Percentiles rank a stretch among this genome's conserved stretches.
These are phyloP conservation scores for Periconia digitata DNA, from an alignment of 2,329 filamentous ascomycete species.

Conservation along the genomic window DNA sequence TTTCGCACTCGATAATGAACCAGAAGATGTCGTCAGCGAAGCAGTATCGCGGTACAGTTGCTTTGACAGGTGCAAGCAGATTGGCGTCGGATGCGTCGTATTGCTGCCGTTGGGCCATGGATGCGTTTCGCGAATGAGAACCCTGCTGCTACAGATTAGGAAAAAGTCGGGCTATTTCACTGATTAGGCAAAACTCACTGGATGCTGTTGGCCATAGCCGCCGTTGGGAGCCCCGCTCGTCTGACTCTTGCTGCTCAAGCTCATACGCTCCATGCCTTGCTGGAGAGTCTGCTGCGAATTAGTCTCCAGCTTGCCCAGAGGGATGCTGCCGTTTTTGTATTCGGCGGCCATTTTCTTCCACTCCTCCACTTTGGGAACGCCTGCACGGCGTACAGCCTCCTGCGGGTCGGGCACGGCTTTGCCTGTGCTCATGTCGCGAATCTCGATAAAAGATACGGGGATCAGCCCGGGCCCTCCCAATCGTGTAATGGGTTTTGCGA, in stretches of 20 bases:
- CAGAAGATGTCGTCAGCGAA: conserved; percentile 98
- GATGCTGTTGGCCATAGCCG: conserved; percentile 27
- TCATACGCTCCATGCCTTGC: conserved; percentile 73
- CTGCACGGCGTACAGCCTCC: conserved; percentile 83
- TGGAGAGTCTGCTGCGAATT: conserved; percentile 53
- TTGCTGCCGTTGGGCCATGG: conserved; percentile 44
- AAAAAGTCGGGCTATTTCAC: conserved; percentile 2
- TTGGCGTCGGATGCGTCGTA: conserved; percentile 40
- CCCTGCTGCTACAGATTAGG: conserved; percentile 13
- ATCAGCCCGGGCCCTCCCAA: conserved; percentile 95
- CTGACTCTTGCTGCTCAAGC: conserved; percentile 55
- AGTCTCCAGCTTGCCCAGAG: conserved; percentile 81
- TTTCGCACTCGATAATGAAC: conserved; percentile 90
- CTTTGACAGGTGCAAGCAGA: conserved; percentile 75
- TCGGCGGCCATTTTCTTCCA: conserved; percentile 99
- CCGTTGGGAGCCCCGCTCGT: conserved; percentile 22
- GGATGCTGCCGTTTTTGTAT: conserved; percentile 99
- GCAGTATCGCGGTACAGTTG: conserved; percentile 87
- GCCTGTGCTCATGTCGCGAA: conserved; percentile 89
- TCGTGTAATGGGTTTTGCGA: conserved; percentile 96
- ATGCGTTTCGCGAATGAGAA: conserved; percentile 39
- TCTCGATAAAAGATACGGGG: conserved; percentile 94
- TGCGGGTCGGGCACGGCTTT: conserved; percentile 78
- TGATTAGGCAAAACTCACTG: conserved; percentile 34
- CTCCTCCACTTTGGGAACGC: conserved; percentile 92